A percentile compares a stretch with the other conserved stretches of the same genome.
Conservation (phyloP, 257 asterid species). For the Petunia secreta region DNA sequence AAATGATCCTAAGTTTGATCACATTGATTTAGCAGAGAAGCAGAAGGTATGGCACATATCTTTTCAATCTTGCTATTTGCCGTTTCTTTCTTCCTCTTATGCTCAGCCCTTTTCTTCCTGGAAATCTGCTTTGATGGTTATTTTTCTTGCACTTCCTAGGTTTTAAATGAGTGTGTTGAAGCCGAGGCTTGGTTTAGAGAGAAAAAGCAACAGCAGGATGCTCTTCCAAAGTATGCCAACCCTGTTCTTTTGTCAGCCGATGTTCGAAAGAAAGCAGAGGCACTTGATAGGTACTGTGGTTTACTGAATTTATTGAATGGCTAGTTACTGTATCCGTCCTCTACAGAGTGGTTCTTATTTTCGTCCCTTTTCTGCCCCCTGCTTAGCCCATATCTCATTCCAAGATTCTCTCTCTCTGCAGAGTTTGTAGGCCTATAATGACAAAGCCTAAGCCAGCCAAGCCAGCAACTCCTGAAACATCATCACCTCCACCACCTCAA, state of each 20-base stretch:
- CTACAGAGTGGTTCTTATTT: not conserved
- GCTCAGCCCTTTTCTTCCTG: not conserved
- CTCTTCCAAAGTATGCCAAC: constrained; percentile 72
- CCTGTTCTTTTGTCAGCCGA: constrained; percentile 81
- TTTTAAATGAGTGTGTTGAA: constrained; percentile 75
- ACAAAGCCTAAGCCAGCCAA: constrained; percentile 85
- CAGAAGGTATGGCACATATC: constrained; percentile 55
- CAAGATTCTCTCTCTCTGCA: constrained; percentile 29
- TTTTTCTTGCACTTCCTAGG: constrained; percentile 45
- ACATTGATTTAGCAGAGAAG: constrained; percentile 75
- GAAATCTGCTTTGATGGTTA: not conserved
- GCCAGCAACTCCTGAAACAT: constrained; percentile 64
- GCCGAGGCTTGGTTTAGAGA: constrained; percentile 94
- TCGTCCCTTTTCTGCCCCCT: not conserved
- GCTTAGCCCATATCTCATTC: not conserved
- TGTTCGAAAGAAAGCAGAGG: constrained; percentile 75
- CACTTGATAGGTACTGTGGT: constrained; percentile 66
- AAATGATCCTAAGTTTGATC: constrained; percentile 77
- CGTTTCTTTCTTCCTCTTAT: not conserved
- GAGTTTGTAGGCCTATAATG: constrained; percentile 87
- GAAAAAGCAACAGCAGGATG: constrained; percentile 77
- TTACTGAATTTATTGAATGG: not conserved
- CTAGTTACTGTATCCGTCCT: not conserved
- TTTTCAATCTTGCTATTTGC: not conserved
- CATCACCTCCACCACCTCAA: constrained; percentile 53